A percentile compares a stretch with the other conserved stretches of the same genome.
Conservation (phyloP, 306 rosid genomes). For the Trifolium fragiferum region DNA sequence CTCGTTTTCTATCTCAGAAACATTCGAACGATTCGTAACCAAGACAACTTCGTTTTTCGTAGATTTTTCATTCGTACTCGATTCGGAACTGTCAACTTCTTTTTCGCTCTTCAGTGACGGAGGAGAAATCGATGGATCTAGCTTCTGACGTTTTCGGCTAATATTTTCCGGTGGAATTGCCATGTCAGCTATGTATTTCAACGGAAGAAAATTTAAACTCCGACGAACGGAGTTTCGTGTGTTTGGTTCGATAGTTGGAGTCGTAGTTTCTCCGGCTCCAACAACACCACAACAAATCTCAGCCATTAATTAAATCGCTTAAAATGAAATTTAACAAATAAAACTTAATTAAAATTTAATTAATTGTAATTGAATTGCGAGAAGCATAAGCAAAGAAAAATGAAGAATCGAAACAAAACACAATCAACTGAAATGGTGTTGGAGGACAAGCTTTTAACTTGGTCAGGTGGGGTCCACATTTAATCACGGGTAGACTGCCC, state of each 20-base stretch:
- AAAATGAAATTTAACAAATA: no score
- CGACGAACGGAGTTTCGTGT: constrained; percentile 54
- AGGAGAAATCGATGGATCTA: constrained; percentile 35
- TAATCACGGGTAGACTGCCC: constrained; percentile 73
- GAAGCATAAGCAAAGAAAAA: background rate
- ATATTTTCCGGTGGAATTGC: constrained; percentile 22
- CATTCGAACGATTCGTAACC: background rate
- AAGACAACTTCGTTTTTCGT: background rate
- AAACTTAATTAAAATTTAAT: background rate
- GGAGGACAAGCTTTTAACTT: constrained; percentile 46
- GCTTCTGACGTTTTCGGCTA: constrained; percentile 60
- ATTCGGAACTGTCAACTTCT: constrained; percentile 33
- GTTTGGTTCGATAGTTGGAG: constrained; percentile 47
- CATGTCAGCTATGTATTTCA: constrained; percentile 51
- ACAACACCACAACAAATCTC: constrained; percentile 78
- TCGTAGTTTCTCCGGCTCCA: constrained; percentile 64
- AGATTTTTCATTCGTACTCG: background rate
- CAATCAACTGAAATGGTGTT: constrained; percentile 34
- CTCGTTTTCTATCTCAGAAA: constrained; percentile 10
- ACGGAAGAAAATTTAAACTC: constrained; percentile 53
- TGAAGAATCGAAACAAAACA: background rate
- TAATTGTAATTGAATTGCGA: background rate
- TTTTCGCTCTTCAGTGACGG: constrained; percentile 11
- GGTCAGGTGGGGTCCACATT: constrained; percentile 65
- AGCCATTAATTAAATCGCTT: constrained; percentile 48